Evolutionary conservation across 2,329 filamentous ascomycete species (phyloP).

Genomic region (Penicillium sp.): DNA sequence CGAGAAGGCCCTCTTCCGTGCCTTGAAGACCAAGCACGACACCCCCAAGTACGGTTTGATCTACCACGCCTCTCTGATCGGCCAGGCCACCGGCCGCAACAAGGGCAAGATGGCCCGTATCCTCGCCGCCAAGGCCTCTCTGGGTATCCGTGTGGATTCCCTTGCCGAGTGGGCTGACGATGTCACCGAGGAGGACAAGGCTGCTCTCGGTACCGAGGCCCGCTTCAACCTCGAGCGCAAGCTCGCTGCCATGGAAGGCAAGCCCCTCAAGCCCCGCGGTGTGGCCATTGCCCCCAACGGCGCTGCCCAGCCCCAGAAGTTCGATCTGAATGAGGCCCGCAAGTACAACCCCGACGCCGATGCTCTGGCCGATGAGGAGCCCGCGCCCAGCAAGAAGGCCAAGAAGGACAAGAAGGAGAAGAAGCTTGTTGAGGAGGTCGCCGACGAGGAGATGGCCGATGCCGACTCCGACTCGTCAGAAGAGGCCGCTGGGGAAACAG

Average conservation of each 20-base stretch:
- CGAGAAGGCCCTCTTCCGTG: slow-evolving; percentile 97
- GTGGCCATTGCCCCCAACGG: slow-evolving; percentile 70
- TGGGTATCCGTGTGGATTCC: slow-evolving; percentile 89
- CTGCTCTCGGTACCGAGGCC: slow-evolving; percentile 65
- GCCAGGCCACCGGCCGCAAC: slow-evolving; percentile 94
- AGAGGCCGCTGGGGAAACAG: slow-evolving; percentile 36
- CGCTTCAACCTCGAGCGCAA: slow-evolving; percentile 48
- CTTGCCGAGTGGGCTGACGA: slow-evolving; percentile 72
- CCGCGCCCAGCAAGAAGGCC: slow-evolving; percentile 41
- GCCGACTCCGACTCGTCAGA: slow-evolving; percentile 26
- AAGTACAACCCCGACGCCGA: slow-evolving; percentile 96
- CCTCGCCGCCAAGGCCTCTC: slow-evolving; percentile 85
- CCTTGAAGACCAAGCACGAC: slow-evolving; percentile 97
- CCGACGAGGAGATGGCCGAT: slow-evolving; percentile 44
- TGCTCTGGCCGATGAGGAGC: slow-evolving; percentile 63
- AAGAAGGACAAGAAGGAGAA: slow-evolving; percentile 49
- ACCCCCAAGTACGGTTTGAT: slow-evolving; percentile 97
- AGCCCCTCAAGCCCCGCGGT: slow-evolving; percentile 73
- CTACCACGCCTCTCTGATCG: slow-evolving; percentile 88
- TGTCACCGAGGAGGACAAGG: slow-evolving; percentile 82
- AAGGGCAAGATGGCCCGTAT: slow-evolving; percentile 99
- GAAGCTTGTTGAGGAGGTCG: slow-evolving; percentile 45
- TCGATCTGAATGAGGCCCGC: slow-evolving; percentile 79
- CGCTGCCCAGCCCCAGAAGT: slow-evolving; percentile 62
- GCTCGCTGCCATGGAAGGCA: slow-evolving; percentile 68